These are phyloP conservation scores for Plasmodium cynomolgi DNA, from an alignment of 169 alveolate genomes.

Conservation along the genomic window DNA sequence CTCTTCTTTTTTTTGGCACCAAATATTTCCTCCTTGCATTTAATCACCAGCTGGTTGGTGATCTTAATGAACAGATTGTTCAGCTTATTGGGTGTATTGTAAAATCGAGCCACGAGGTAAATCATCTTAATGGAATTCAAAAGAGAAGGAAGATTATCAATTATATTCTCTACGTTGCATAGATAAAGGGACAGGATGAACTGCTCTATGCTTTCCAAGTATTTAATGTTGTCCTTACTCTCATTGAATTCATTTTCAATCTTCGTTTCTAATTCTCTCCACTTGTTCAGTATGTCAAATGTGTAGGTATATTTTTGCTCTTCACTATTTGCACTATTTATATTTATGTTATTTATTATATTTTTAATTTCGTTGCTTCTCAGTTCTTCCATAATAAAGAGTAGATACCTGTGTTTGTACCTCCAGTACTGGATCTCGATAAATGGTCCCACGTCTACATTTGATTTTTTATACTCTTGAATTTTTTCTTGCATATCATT, in stretches of 20 bases:
- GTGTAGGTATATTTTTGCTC: constrained; percentile 75
- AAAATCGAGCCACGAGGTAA: constrained; percentile 96
- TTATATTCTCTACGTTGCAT: constrained; percentile 94
- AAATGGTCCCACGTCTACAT: constrained; percentile 71
- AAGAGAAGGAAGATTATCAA: constrained; percentile 94
- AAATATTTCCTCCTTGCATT: constrained; percentile 92
- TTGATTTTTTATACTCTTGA: constrained; percentile 56
- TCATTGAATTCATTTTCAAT: constrained; percentile 96
- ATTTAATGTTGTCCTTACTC: constrained; percentile 97
- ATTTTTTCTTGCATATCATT: constrained; percentile 69
- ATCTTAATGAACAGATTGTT: constrained; percentile 95
- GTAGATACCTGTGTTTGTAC: constrained; percentile 72
- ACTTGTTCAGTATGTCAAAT: constrained; percentile 77
- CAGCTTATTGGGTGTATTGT: constrained; percentile 96
- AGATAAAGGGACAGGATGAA: constrained; percentile 96
- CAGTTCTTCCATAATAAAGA: constrained; percentile 73
- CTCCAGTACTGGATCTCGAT: constrained; percentile 76
- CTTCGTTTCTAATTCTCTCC: constrained; percentile 94
- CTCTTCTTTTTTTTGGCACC: constrained; percentile 79
- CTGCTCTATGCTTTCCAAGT: constrained; percentile 94
- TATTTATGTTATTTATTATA: constrained; percentile 72
- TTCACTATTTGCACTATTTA: constrained; percentile 55
- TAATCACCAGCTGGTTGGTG: constrained; percentile 94
- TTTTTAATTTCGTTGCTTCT: constrained; percentile 73
- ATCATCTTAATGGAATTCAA: constrained; percentile 96